These are phyloP conservation scores for Apostasia shenzhenica DNA, from an alignment of 106 monocot species.

Conservation along the genomic window DNA sequence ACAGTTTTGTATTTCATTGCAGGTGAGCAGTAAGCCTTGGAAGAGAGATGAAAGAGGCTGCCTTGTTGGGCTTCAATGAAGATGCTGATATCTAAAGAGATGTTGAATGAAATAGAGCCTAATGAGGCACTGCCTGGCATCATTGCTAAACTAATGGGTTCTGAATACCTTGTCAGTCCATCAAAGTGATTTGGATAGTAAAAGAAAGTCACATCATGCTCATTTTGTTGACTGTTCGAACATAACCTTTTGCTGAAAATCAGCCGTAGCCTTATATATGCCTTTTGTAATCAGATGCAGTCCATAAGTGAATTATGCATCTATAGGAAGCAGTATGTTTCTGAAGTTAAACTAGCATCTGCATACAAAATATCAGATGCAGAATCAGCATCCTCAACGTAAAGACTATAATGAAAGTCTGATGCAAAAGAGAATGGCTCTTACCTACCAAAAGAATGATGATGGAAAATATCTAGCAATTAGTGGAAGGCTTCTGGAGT, in stretches of 20 bases:
- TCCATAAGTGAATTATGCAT: neutral
- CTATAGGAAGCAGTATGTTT: constrained; percentile 38
- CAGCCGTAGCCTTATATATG: constrained; percentile 9
- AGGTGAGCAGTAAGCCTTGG: constrained; percentile 37
- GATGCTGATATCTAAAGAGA: constrained; percentile 80
- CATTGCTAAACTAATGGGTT: constrained; percentile 92
- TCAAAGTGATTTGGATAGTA: constrained; percentile 7
- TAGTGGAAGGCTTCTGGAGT: constrained; percentile 64
- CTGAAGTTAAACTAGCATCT: constrained; percentile 32
- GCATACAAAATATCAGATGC: constrained; percentile 8
- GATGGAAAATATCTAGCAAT: constrained; percentile 77
- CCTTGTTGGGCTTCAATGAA: constrained; percentile 51
- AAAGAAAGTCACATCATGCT: constrained; percentile 13
- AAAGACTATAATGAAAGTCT: constrained; percentile 19
- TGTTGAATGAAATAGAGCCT: constrained; percentile 52
- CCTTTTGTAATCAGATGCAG: constrained; percentile 1
- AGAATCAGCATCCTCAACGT: constrained; percentile 11
- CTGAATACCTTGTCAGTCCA: constrained; percentile 44
- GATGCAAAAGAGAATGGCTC: constrained; percentile 64
- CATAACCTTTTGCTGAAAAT: constrained; percentile 3
- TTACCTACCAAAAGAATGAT: constrained; percentile 79
- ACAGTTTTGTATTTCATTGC: constrained; percentile 6
- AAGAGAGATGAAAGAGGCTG: constrained; percentile 25
- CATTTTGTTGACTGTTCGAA: constrained; percentile 3
- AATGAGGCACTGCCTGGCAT: constrained; percentile 49